Percentiles rank a stretch among this genome's conserved stretches.
Conservation (phyloP, 768 basidiomycete species). For the Pisolithus microcarpus region DNA sequence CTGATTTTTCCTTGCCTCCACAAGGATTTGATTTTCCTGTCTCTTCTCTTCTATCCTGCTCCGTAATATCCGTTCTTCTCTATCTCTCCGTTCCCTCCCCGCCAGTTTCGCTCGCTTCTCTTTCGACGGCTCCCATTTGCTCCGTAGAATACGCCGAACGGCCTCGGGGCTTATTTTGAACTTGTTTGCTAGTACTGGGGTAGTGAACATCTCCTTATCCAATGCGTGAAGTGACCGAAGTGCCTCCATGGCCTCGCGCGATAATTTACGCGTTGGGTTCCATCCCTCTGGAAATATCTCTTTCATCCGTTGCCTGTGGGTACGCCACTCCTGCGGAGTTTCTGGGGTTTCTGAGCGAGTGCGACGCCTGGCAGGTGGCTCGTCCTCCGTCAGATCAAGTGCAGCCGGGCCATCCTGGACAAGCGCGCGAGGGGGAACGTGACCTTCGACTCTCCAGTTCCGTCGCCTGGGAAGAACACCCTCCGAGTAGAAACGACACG, state of each 20-base stretch:
- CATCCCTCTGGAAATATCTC: constrained; percentile 60
- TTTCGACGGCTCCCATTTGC: constrained; percentile 57
- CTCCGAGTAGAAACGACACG: constrained; percentile 22
- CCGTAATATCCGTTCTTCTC: constrained; percentile 32
- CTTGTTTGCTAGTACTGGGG: constrained; percentile 61
- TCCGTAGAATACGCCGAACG: constrained; percentile 70
- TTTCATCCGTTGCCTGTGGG: constrained; percentile 45
- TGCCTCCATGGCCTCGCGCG: constrained; percentile 78
- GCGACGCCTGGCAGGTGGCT: constrained; percentile 20
- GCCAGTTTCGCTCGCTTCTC: constrained; percentile 45
- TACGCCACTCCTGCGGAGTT: constrained; percentile 41
- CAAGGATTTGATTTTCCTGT: constrained; percentile 29
- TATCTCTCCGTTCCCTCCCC: constrained; percentile 43
- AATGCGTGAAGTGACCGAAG: constrained; percentile 58
- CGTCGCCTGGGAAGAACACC: constrained; percentile 15
- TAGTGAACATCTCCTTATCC: constrained; percentile 59
- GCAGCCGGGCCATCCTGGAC: constrained; percentile 14
- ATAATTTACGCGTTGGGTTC: constrained; percentile 74
- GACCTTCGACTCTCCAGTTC: constrained; percentile 26
- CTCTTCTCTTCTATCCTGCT: constrained; percentile 38
- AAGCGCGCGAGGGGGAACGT: constrained; percentile 26
- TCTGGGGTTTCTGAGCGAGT: constrained; percentile 12
- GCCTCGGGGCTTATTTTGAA: constrained; percentile 81
- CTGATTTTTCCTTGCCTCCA: constrained; percentile 13
- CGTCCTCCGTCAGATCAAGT: constrained; percentile 26